Conservation (phyloP, 1,284 basidiomycete genomes). For the Moesziomyces globuligerus region DNA sequence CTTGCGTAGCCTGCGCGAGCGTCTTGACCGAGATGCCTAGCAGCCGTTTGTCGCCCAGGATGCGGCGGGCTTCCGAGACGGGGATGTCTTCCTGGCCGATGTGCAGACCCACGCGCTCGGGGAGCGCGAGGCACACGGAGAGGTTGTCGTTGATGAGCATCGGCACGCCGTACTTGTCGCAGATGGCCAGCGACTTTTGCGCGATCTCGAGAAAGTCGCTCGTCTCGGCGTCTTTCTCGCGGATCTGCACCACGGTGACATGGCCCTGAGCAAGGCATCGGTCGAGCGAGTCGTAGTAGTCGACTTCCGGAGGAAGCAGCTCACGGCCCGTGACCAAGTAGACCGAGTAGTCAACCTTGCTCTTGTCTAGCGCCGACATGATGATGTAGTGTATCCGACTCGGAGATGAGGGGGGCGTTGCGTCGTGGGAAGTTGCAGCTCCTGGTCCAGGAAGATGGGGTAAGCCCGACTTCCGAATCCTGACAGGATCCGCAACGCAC, state of each 20-base stretch:
- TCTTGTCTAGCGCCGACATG: conserved; percentile 15
- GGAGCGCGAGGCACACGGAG: conserved; percentile 54
- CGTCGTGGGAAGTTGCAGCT: not conserved
- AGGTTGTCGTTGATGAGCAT: conserved; percentile 79
- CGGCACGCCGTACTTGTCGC: conserved; percentile 82
- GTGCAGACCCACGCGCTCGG: conserved; percentile 80
- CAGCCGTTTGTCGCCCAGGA: conserved; percentile 76
- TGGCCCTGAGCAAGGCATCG: conserved; percentile 84
- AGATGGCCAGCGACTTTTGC: conserved; percentile 76
- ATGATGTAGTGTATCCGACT: not conserved
- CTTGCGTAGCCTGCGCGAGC: conserved; percentile 46
- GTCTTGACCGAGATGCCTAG: conserved; percentile 85
- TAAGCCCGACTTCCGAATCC: too few species aligned
- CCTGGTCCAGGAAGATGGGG: not conserved
- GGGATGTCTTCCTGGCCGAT: conserved; percentile 92
- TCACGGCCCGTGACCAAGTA: conserved; percentile 83
- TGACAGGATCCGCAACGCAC: not conserved
- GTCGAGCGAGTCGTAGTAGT: conserved; percentile 81
- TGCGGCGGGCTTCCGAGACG: conserved; percentile 73
- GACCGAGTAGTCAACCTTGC: conserved; percentile 52
- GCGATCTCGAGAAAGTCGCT: conserved; percentile 81
- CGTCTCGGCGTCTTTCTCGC: conserved; percentile 53
- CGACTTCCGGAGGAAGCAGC: conserved; percentile 76
- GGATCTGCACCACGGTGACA: conserved; percentile 82
- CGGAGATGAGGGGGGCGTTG: not conserved